A percentile compares a stretch with the other conserved stretches of the same genome.
These are phyloP conservation scores for Phytophthora tubulina DNA, from an alignment of 352 stramenopile species.

Conservation along the genomic window DNA sequence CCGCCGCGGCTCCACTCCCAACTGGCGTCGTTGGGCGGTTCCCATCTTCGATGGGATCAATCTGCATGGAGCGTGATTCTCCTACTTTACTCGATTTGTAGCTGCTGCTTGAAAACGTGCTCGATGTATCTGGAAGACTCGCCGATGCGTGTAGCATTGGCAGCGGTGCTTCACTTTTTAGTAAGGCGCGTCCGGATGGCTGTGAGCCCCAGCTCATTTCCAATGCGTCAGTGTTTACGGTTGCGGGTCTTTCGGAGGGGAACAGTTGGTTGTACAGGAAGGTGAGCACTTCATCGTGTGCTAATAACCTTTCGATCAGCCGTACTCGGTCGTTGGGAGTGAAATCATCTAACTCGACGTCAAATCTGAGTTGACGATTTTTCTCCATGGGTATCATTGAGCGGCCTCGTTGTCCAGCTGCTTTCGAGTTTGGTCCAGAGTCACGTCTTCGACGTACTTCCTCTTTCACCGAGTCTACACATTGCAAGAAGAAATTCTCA, in stretches of 20 bases:
- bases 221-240: constrained; percentile 12
- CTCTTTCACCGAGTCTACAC: constrained; percentile 85
- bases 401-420: constrained; percentile 15
- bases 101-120: constrained; percentile 22
- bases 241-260: constrained; percentile 40
- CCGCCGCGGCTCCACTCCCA: constrained; percentile 53
- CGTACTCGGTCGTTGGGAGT: constrained; percentile 69
- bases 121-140: constrained; percentile 40
- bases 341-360: constrained; percentile 77
- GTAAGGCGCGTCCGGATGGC: constrained; percentile 3
- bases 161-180: constrained; percentile 7
- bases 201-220: constrained; percentile 29
- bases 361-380: constrained; percentile 28
- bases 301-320: constrained; percentile 79
- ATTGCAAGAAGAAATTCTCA: constrained; percentile 84
- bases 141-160: constrained; percentile 33
- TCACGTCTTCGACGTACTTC: constrained; percentile 64
- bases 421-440: constrained; percentile 20
- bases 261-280: constrained; percentile 86
- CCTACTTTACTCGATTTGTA: constrained; percentile 26
- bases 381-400: constrained; percentile 15
- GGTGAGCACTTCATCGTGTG: constrained; percentile 82
- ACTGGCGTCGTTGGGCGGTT: constrained; percentile 35
- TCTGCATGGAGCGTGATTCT: constrained; percentile 2
- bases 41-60: constrained; percentile 21